Base-by-base conservation (phyloP, 345 rosid species). In the Hevea brasiliensis region DNA sequence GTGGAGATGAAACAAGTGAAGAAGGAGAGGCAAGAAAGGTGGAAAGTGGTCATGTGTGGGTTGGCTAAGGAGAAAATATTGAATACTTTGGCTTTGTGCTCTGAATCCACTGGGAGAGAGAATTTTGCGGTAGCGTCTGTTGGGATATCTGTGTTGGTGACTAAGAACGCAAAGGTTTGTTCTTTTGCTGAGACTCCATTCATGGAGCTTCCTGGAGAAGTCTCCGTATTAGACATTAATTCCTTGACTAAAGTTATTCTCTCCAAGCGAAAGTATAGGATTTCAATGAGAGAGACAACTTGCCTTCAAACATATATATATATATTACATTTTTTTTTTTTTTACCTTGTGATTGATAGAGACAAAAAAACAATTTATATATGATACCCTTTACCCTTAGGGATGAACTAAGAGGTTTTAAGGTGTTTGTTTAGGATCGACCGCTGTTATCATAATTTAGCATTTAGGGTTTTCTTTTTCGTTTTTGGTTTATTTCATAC, bases 1-100 rank as follows among this genome's bases (percentile, higher is more conserved):
- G 85, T 82, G 76, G 85, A 82, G 75, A 82, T 24, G 70, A 82
- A 82, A 61, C 81, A 70, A 42, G 85, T 79, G 79, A 82, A 79
- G 57, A 82, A 82, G n/a, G 83, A 79, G 70, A 82, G 68, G 83
- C 83, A 82, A 7, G 83, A 73, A 26, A 82, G 81, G 67, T 79
- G 82, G 66, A 82, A 82, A 0, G 81, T 76, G 24, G 68, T 35
- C 85, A 82, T 79, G 70, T 82, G 85, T 1, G 83, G 80, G 55
- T 61, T 50, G 10, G 73, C 71, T 10, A 74, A 54, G 45, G 78
- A 63, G 18, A 69, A 63, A 15, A 70, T 75, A 29, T 64, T 70
- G 64, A 79, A 79, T 10, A 69, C 65, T 74, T 79, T 70, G 23
- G 81, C 32, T 50, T 74, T 79, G 75, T 79, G 81, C 53, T 79